Evolutionary conservation across 805 yeast species (phyloP).

Genomic region (Monosporozyma servazzii): DNA sequence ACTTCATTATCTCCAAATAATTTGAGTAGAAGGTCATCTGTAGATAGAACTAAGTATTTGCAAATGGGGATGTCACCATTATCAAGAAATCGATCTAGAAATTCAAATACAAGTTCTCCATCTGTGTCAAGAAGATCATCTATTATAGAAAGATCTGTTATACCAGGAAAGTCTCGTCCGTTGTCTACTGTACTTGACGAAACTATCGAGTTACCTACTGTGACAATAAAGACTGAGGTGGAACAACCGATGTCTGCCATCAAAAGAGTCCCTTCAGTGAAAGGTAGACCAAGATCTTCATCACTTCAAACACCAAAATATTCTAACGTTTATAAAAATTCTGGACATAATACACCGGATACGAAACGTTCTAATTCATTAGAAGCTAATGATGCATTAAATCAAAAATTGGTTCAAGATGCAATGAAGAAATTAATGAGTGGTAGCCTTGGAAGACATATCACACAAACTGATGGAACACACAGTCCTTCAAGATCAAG

Average conservation of each 20-base stretch:
- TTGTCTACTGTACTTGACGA: background rate
- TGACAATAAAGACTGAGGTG: background rate
- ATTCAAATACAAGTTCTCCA: conserved; percentile 7
- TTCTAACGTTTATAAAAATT: conserved; percentile 1
- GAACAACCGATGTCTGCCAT: background rate
- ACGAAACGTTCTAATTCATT: conserved; percentile 25
- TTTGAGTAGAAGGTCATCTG: conserved; percentile 17
- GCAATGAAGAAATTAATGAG: conserved; percentile 12
- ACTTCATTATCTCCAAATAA: conserved; percentile 8
- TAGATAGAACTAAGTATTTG: conserved; percentile 5
- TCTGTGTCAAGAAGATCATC: conserved; percentile 10
- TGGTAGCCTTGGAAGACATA: conserved; percentile 1
- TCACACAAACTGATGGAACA: background rate
- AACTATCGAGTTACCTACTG: background rate
- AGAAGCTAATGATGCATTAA: conserved; percentile 21
- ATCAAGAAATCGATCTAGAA: background rate
- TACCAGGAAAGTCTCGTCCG: background rate
- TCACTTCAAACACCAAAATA: conserved; percentile 23
- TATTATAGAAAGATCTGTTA: background rate
- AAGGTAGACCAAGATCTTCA: conserved; percentile 25
- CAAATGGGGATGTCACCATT: conserved; percentile 2
- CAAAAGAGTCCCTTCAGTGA: conserved; percentile 1
- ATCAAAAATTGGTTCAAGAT: conserved; percentile 24
- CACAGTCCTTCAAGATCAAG: background rate
- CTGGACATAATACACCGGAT: background rate